phyloP scores from a whole-genome alignment of 176 grass and related monocot genomes.

The Calamus simplicifolius region DNA sequence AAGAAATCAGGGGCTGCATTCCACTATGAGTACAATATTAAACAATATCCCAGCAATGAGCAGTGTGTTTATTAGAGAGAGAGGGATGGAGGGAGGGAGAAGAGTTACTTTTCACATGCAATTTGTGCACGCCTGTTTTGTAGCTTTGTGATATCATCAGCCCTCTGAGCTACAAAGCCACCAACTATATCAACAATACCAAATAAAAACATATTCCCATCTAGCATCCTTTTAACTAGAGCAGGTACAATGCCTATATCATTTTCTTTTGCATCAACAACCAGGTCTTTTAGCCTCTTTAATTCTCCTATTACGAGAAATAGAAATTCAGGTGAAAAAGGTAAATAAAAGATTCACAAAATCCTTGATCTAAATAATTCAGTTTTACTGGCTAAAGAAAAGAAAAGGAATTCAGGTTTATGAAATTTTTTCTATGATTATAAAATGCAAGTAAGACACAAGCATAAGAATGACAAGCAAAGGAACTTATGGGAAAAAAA shows the following conservation, averaged over 20 bases:
- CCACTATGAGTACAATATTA: not conserved
- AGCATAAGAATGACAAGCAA: no score
- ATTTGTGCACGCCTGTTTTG: conserved; percentile 50
- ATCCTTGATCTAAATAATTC: no score
- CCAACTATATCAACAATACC: conserved; percentile 67
- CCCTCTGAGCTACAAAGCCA: conserved; percentile 30
- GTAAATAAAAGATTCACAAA: not conserved
- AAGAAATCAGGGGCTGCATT: conserved; percentile 9
- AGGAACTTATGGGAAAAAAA: no score
- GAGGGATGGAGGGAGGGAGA: no score
- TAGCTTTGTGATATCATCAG: conserved; percentile 49
- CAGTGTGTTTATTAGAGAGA: no score
- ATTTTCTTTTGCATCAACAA: conserved; percentile 56
- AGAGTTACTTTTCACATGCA: conserved; percentile 58
- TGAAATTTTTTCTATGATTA: no score
- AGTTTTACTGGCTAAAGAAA: no score
- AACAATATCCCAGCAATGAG: not conserved
- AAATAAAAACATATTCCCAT: conserved; percentile 59
- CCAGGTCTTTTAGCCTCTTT: conserved; percentile 49
- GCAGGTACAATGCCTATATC: conserved; percentile 26
- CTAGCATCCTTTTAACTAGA: conserved; percentile 77
- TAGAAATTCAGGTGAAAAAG: not conserved
- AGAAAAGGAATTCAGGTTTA: no score
- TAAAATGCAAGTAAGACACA: no score
- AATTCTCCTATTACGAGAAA: conserved; percentile 48